These are phyloP conservation scores for Scleroderma bovista DNA, from an alignment of 768 basidiomycete genomes.

Conservation along the genomic window DNA sequence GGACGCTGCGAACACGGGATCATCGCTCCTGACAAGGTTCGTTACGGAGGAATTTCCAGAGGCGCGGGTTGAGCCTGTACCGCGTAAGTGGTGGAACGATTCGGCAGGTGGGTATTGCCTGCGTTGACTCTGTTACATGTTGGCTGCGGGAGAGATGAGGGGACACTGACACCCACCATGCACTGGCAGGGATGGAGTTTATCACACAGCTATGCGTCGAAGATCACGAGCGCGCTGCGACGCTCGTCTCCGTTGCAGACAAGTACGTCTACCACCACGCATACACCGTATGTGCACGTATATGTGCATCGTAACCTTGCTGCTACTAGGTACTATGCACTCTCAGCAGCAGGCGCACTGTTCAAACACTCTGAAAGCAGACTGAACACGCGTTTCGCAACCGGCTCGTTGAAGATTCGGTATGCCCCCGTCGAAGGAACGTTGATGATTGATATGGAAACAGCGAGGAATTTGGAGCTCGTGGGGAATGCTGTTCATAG, in stretches of 20 bases:
- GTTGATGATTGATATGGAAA: slow-evolving; percentile 92
- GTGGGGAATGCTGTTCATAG: slow-evolving; percentile 67
- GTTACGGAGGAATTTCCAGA: slow-evolving; percentile 71
- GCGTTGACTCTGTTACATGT: too few relatives aligned
- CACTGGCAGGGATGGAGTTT: slow-evolving; percentile 70
- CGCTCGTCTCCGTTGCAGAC: slow-evolving; percentile 69
- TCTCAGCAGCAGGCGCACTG: slow-evolving; percentile 80
- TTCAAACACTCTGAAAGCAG: slow-evolving; percentile 79
- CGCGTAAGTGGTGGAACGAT: slow-evolving; percentile 84
- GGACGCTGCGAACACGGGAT: slow-evolving; percentile 31
- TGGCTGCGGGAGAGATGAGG: too few relatives aligned
- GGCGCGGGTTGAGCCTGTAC: slow-evolving; percentile 61
- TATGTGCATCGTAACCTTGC: too few relatives aligned
- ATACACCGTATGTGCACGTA: too few relatives aligned
- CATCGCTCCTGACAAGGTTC: slow-evolving; percentile 65
- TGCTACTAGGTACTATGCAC: slow-evolving; percentile 69
- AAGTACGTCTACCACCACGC: slow-evolving; percentile 41
- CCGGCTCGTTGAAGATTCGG: slow-evolving; percentile 64
- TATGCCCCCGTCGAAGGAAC: slow-evolving; percentile 84
- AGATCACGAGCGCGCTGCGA: slow-evolving; percentile 77
- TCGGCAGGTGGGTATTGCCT: too few relatives aligned
- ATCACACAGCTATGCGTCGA: slow-evolving; percentile 73
- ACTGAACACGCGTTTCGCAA: slow-evolving; percentile 65
- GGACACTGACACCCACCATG: too few relatives aligned
- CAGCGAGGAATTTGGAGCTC: slow-evolving; percentile 83